Evolutionary conservation across 257 asterid species (phyloP), one percentile per base, ranked within the genome.

Genomic region (Primulina huaijiensis): DNA sequence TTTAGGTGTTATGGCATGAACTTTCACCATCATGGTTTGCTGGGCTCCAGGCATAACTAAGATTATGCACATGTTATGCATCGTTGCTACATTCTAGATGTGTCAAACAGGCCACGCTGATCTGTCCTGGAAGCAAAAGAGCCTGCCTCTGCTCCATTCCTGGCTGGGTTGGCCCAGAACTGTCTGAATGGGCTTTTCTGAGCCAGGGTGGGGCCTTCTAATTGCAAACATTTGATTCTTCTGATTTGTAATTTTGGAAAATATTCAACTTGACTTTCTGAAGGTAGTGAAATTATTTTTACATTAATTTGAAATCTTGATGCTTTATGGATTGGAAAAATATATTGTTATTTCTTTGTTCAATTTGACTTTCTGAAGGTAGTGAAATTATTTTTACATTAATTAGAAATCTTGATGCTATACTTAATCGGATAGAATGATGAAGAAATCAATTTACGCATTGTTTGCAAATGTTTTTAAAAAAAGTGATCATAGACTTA

Each of bases 1-100:
- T 12, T 75, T 0, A 17, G 33, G 60, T 65, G 64, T 76, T 60
- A 58, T 4, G 58, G 40, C 31, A 56, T 57, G 62, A 58, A 29
- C 60, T 73, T 40, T 23, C 53, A 33, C 23, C 27, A 12, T 16
- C 55, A 50, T 67, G 65, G 55, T 60, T 74, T 7, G 38, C 55
- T 31, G 68, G 50, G 55, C 55, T 50, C 55, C 57, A 16, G 57
- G 57, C 57, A 50, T 46, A 46, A 14, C 55, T 46, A 3, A 46
- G 55, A 46, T 46, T 46, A 1, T 12, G 11, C 55, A 46, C 19
- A 14, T 14, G 55, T 46, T 46, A 7, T 14, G 55, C 0, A 0
- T 4, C 19, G 7, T 14, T 46, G n/a, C 46, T 8, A 38, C 46
- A 9, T 43, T 10, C 20, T 46, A 46, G 56, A 0, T 16, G 2